A percentile compares a stretch with the other conserved stretches of the same genome.
Evolutionary conservation across 768 basidiomycete species (phyloP).

Genomic region (Hericium coralloides): DNA sequence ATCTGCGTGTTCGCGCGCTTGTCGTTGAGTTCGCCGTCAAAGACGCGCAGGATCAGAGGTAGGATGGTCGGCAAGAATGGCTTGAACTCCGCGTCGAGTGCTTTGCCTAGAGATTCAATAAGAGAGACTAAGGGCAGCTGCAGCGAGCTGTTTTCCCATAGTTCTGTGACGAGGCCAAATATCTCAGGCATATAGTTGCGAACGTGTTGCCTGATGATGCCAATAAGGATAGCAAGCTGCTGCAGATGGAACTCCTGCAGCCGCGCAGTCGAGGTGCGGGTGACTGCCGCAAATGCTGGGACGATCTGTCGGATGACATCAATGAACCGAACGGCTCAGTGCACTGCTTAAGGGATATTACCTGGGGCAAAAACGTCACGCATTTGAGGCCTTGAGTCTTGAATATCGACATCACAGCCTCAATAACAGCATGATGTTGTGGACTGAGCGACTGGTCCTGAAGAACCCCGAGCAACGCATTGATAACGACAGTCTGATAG

Average conservation of each 20-base stretch:
- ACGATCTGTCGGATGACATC: constrained; percentile 53
- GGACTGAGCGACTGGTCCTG: constrained; percentile 81
- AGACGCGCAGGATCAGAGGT: constrained; percentile 83
- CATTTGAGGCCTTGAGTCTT: constrained; percentile 96
- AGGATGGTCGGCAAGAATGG: constrained; percentile 88
- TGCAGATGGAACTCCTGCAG: constrained; percentile 91
- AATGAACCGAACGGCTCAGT: not conserved
- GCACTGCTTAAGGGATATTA: constrained; percentile 19
- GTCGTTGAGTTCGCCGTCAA: constrained; percentile 81
- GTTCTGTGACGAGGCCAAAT: constrained; percentile 76
- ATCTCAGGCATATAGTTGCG: constrained; percentile 85
- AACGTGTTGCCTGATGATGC: constrained; percentile 96
- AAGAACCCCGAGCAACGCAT: constrained; percentile 75
- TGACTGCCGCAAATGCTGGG: constrained; percentile 87
- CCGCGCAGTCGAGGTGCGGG: constrained; percentile 70
- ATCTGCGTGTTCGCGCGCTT: constrained; percentile 72
- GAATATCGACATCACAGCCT: constrained; percentile 98
- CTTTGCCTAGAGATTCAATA: constrained; percentile 87
- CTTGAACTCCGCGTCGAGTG: constrained; percentile 94
- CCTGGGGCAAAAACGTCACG: constrained; percentile 91
- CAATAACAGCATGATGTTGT: constrained; percentile 90
- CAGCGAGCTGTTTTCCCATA: constrained; percentile 79
- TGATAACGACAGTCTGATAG: constrained; percentile 94
- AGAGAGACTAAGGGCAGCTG: constrained; percentile 90
- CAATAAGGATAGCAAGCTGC: constrained; percentile 89